A percentile compares a stretch with the other conserved stretches of the same genome.
Conservation (phyloP, 306 rosid species). For the Pyrus betulifolia region DNA sequence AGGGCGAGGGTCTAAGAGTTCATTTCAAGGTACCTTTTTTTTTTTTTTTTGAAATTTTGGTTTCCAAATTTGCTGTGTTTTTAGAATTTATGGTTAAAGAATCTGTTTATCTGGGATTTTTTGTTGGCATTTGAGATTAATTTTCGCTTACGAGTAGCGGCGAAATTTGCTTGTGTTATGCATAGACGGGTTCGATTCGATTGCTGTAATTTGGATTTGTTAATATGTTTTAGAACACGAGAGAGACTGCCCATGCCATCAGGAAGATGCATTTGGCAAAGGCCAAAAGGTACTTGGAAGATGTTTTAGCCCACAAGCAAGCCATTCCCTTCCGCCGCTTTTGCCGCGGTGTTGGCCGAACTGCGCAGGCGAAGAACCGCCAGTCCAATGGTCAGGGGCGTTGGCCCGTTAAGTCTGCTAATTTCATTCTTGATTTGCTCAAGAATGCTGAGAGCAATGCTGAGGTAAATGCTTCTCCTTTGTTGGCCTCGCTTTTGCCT, state of each 20-base stretch:
- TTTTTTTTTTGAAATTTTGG: background rate
- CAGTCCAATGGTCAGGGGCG: conserved; percentile 93
- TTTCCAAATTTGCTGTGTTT: background rate
- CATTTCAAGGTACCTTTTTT: conserved; percentile 65
- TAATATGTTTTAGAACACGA: conserved; percentile 46
- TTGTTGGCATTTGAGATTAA: background rate
- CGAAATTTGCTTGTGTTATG: background rate
- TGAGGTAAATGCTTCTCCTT: conserved; percentile 32
- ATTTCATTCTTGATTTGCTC: conserved; percentile 71
- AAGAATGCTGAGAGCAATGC: conserved; percentile 92
- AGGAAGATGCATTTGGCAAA: conserved; percentile 67
- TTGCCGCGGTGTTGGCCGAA: conserved; percentile 85
- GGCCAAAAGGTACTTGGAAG: conserved; percentile 84
- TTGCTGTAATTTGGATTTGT: background rate
- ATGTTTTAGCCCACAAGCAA: conserved; percentile 85
- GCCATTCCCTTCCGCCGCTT: conserved; percentile 82
- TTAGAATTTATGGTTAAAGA: background rate
- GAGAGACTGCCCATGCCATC: conserved; percentile 70
- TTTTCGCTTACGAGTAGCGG: background rate
- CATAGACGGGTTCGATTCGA: background rate
- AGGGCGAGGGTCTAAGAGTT: conserved; percentile 80
- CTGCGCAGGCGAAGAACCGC: conserved; percentile 81
- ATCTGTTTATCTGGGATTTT: background rate
- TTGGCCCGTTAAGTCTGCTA: conserved; percentile 86
- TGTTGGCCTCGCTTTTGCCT: background rate